A percentile compares a stretch with the other conserved stretches of the same genome.
These are phyloP conservation scores for Xylaria telfairii DNA, from an alignment of 495 filamentous ascomycete genomes.

Conservation along the genomic window DNA sequence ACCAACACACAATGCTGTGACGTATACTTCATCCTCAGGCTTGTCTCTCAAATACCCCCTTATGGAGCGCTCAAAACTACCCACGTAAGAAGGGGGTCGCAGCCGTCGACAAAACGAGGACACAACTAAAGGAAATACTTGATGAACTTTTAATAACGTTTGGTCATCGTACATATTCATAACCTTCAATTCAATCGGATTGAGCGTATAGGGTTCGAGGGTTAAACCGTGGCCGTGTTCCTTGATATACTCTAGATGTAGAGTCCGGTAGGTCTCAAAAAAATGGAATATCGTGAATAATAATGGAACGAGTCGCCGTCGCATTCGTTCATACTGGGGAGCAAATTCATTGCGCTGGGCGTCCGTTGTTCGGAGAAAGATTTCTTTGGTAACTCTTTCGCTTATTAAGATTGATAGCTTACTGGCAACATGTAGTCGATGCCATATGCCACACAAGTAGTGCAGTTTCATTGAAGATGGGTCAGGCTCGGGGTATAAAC, in stretches of 20 bases:
- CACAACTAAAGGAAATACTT: constrained; percentile 61
- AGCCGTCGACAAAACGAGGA: constrained; percentile 62
- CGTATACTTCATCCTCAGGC: constrained; percentile 61
- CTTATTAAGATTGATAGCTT: constrained; percentile 61
- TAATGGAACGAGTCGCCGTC: constrained; percentile 59
- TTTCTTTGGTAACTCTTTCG: constrained; percentile 62
- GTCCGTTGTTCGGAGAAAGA: constrained; percentile 59
- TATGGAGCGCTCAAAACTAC: constrained; percentile 60
- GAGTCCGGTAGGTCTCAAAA: constrained; percentile 62
- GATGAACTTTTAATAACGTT: constrained; percentile 59
- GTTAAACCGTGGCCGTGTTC: constrained; percentile 50
- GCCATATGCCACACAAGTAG: constrained; percentile 64
- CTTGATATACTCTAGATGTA: constrained; percentile 58
- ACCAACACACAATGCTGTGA: constrained; percentile 59
- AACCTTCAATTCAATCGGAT: constrained; percentile 60
- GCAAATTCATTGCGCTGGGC: constrained; percentile 56
- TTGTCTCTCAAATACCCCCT: constrained; percentile 62
- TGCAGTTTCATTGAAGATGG: constrained; percentile 55
- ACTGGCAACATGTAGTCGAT: constrained; percentile 60
- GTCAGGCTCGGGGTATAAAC: constrained; percentile 56
- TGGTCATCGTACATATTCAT: constrained; percentile 64
- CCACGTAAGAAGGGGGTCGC: constrained; percentile 62
- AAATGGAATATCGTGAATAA: constrained; percentile 65
- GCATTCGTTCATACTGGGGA: constrained; percentile 61
- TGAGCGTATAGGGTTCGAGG: constrained; percentile 50